Conservation (phyloP, 2,329 filamentous ascomycete species). For the Xylariaceae sp. region DNA sequence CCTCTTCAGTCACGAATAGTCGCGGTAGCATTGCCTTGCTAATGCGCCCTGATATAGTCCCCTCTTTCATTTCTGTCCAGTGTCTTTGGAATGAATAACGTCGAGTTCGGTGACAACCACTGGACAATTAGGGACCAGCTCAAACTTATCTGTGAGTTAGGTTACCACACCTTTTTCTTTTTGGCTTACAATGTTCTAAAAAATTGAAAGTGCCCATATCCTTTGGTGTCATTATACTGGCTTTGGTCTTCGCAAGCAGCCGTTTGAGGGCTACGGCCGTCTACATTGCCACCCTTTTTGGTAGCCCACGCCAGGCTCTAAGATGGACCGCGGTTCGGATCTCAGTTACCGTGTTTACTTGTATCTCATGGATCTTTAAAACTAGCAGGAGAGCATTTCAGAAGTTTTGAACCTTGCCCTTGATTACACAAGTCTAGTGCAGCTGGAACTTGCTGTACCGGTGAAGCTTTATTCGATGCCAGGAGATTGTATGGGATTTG, state of each 20-base stretch:
- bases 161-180: neutral
- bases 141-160: conserved; percentile 15
- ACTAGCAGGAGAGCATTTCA: no score
- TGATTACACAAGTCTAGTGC: no score
- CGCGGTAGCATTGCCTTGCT: neutral
- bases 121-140: conserved; percentile 12
- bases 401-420: no score
- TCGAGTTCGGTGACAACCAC: conserved; percentile 23
- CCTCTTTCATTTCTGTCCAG: conserved; percentile 46
- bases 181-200: neutral
- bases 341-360: no score
- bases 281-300: neutral
- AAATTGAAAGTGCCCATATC: conserved; percentile 12
- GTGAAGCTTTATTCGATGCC: no score
- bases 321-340: no score
- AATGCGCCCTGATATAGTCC: conserved; percentile 33
- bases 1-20: no score
- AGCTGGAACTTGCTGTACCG: no score
- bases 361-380: no score
- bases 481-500: no score
- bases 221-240: neutral
- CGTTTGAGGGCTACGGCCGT: conserved; percentile 2
- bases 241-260: conserved; percentile 10
- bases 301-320: neutral
- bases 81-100: conserved; percentile 48